Base-by-base conservation (phyloP, 1,284 basidiomycete genomes). In the Phaffia rhodozyma region DNA sequence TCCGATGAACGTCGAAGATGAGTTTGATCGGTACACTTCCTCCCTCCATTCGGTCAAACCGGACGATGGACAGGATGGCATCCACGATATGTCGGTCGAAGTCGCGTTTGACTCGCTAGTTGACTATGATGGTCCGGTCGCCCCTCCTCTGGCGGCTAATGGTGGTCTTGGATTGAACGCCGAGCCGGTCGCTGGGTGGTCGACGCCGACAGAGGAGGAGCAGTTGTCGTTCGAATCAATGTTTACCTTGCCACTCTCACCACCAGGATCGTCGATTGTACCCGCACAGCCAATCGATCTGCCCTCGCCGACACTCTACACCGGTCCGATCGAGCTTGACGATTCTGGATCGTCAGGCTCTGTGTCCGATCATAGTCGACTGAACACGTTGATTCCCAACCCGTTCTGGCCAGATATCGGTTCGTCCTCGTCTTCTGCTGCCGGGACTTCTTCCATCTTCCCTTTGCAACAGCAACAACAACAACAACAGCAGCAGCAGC, bases 41-140 rank as follows among this genome's bases (percentile, higher is more conserved):
- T 69, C 67, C 25, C 71, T 69, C 9, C 69, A 73, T 27, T 67
- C 69, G 34, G 69, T 67, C 16, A 74, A 74, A 60, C 74, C 74
- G 1, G 74, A 75, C 63, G 72, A 74, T 29, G 66, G 73, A 49
- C 38, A 43, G 7, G 38, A 43, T 2, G 38, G 16, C 38, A 43
- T 32, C 16, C 55, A 27, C 16, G 51, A 56, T 32, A 55, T n/a
- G 20, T 58, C 38, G 51, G 48, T 53, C 21, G 29, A 23, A 29
- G 60, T 51, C 49, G 29, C 51, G n/a, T 65, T 65, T 38, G 63
- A 65, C 34, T 43, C 58, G 32, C 50, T 65, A 9, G 58, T 65
- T 55, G 63, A 65, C 55, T 65, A 60, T 47, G 63, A 60, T 5
- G 48, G 58, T 16, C 11, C 30, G 7, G 56, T 47, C 29, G 56